phyloP scores from a whole-genome alignment of 805 yeast species.

The Yamadazyma kitorensis region DNA sequence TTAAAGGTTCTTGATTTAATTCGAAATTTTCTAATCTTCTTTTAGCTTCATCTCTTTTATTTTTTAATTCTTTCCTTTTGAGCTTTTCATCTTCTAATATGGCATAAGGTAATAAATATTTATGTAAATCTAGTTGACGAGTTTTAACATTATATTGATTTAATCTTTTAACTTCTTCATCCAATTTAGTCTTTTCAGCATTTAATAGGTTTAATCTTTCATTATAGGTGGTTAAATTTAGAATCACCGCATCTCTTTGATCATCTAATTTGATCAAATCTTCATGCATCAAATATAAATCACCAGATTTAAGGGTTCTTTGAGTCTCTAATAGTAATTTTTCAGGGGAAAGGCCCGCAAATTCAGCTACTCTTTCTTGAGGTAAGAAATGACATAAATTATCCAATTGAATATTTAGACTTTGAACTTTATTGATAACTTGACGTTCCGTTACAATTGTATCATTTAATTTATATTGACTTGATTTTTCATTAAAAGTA shows the following conservation, averaged over 20 bases:
- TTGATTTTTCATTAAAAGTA: slow-evolving; percentile 43
- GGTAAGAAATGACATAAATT: slow-evolving; percentile 93
- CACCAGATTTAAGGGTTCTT: slow-evolving; percentile 67
- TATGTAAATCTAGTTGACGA: slow-evolving; percentile 34
- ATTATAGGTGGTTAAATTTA: slow-evolving; percentile 25
- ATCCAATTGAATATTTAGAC: slow-evolving; percentile 77
- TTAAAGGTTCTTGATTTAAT: slow-evolving; percentile 22
- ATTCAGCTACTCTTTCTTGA: slow-evolving; percentile 91
- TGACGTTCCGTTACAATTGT: slow-evolving; percentile 36
- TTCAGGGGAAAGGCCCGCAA: slow-evolving; percentile 78
- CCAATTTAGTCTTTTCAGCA: slow-evolving; percentile 35
- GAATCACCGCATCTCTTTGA: slow-evolving; percentile 24
- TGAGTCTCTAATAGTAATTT: slow-evolving; percentile 74
- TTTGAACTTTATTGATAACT: slow-evolving; percentile 44
- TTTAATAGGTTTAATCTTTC: slow-evolving; percentile 29
- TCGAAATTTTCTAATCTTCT: slow-evolving; percentile 25
- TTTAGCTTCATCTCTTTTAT: slow-evolving; percentile 35
- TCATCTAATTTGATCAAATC: slow-evolving; percentile 52
- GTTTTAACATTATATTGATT: slow-evolving; percentile 46
- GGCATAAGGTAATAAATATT: slow-evolving; percentile 41
- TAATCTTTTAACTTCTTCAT: slow-evolving; percentile 45
- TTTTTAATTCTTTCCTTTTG: slow-evolving; percentile 29
- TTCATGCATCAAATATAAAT: slow-evolving; percentile 56
- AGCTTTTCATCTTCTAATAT: slow-evolving; percentile 36
- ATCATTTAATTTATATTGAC: slow-evolving; percentile 53